These are phyloP conservation scores for Carex myosuroides DNA, from an alignment of 176 grass and related monocot species.

Conservation along the genomic window DNA sequence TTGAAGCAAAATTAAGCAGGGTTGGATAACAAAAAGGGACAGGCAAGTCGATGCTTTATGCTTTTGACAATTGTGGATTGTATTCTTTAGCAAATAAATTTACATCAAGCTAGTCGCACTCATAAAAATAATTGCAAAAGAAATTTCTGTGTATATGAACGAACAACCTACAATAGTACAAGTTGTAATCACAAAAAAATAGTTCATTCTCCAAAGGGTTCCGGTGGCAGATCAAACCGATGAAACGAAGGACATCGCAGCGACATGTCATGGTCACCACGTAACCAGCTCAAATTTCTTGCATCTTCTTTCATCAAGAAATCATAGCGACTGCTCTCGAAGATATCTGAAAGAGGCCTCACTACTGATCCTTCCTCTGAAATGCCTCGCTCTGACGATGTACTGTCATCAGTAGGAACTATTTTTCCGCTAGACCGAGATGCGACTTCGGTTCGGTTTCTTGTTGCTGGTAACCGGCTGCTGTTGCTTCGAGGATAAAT, in stretches of 20 bases:
- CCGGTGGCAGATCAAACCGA: constrained; percentile 20
- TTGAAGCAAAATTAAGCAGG: neutral
- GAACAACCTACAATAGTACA: neutral
- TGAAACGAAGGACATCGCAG: constrained; percentile 19
- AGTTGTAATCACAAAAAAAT: neutral
- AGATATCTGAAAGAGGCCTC: constrained; percentile 10
- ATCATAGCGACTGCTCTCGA: constrained; percentile 18
- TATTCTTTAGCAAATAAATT: neutral
- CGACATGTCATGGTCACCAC: constrained; percentile 6
- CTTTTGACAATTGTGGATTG: neutral
- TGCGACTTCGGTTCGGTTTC: neutral
- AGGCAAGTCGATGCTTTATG: neutral
- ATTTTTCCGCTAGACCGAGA: neutral
- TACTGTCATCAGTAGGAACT: constrained; percentile 17
- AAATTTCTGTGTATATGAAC: neutral
- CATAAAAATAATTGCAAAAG: neutral
- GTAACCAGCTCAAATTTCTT: constrained; percentile 10
- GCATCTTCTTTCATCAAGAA: constrained; percentile 21
- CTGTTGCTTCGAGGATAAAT: constrained; percentile 17
- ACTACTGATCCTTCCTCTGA: constrained; percentile 16
- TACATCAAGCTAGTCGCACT: constrained; percentile 3
- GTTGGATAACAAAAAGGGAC: neutral
- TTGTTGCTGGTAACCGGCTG: neutral
- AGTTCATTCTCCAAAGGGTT: constrained; percentile 4
- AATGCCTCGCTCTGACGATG: constrained; percentile 3